Conservation (phyloP, 2,329 filamentous ascomycete species). For the Canariomyces notabilis region DNA sequence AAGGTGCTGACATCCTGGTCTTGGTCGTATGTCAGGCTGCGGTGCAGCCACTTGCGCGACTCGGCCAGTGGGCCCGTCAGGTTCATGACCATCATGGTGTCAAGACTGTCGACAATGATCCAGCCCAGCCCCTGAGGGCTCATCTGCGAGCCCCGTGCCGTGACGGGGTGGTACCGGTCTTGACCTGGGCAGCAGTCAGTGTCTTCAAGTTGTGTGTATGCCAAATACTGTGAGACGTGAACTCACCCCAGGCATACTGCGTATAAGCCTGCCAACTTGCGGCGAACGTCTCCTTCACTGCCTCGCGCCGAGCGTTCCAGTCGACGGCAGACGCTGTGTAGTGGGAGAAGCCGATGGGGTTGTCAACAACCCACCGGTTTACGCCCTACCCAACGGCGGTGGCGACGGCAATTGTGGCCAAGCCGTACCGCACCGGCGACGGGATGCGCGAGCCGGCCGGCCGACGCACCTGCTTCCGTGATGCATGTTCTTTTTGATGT, state of each 20-base stretch:
- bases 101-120: slow-evolving; percentile 95
- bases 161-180: slow-evolving; percentile 81
- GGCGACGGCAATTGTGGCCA: not conserved
- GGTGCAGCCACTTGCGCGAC: slow-evolving; percentile 83
- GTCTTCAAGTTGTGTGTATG: too few species aligned
- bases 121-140: slow-evolving; percentile 83
- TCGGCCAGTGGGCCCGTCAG: slow-evolving; percentile 77
- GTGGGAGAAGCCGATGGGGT: slow-evolving; percentile 3
- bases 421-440: not conserved
- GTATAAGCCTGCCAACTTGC: slow-evolving; percentile 91
- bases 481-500: not conserved
- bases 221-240: not conserved
- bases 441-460: not conserved
- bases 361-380: not conserved
- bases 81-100: slow-evolving; percentile 98
- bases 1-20: slow-evolving; percentile 96
- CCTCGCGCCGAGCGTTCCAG: slow-evolving; percentile 52
- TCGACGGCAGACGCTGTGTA: not conserved
- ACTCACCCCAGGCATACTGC: slow-evolving; percentile 86
- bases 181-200: slow-evolving; percentile 51
- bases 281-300: slow-evolving; percentile 85
- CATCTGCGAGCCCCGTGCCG: slow-evolving; percentile 78
- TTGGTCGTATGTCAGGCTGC: slow-evolving; percentile 77
- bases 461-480: not conserved
- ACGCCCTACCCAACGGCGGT: not conserved